Conservation (phyloP, 441 rosid genomes). For the Erodium texanum region DNA sequence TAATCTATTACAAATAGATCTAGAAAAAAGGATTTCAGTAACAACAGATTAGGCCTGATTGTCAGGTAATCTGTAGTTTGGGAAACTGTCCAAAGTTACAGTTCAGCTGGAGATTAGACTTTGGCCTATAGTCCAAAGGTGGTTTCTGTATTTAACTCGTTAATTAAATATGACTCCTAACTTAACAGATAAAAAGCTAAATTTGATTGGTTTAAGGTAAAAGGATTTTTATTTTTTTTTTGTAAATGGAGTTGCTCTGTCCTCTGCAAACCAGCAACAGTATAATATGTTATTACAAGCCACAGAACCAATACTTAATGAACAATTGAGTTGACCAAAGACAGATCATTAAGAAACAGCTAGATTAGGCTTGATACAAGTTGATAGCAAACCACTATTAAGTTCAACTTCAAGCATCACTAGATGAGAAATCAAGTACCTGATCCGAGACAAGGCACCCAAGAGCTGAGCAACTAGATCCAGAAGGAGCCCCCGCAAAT, state of each 20-base stretch:
- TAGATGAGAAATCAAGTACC: constrained; percentile 36
- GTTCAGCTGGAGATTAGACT: not conserved
- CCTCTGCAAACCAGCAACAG: too few relatives aligned
- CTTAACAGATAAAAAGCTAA: too few relatives aligned
- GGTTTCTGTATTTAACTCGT: not conserved
- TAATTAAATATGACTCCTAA: not conserved
- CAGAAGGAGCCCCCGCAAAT: constrained; percentile 92
- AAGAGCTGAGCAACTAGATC: constrained; percentile 96
- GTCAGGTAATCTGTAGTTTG: not conserved
- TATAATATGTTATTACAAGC: not conserved
- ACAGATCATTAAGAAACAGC: not conserved
- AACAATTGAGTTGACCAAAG: constrained; percentile 5
- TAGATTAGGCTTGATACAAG: not conserved
- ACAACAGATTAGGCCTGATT: not conserved
- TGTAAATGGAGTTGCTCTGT: too few relatives aligned
- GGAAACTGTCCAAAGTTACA: not conserved
- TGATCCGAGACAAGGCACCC: constrained; percentile 96
- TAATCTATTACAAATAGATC: not conserved
- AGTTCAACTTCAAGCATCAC: constrained; percentile 15
- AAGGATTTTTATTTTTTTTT: too few relatives aligned
- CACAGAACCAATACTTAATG: constrained; percentile 5
- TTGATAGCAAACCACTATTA: not conserved
- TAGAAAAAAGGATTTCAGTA: not conserved
- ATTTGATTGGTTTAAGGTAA: too few relatives aligned
- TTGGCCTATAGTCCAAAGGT: not conserved